These are phyloP conservation scores for Cryphonectria carpinicola DNA, from an alignment of 2,329 filamentous ascomycete genomes.

Conservation along the genomic window DNA sequence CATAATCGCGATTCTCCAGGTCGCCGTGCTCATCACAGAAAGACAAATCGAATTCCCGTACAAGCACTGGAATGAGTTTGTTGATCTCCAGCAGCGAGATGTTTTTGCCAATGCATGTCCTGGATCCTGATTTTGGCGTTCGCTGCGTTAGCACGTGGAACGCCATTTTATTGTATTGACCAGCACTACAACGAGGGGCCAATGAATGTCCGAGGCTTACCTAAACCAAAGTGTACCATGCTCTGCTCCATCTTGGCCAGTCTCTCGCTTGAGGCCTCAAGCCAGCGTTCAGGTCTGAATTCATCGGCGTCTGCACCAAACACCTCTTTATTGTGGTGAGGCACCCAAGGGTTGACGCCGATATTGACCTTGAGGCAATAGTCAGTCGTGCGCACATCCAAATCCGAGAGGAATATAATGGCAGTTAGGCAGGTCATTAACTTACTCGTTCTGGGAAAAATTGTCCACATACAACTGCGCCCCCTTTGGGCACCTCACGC, in stretches of 20 bases:
- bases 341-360: conserved; percentile 40
- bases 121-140: background rate
- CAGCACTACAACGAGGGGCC: background rate
- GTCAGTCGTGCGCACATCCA: background rate
- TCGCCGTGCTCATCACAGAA: background rate
- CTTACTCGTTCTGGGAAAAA: conserved; percentile 44
- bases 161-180: background rate
- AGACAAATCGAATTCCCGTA: background rate
- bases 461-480: conserved; percentile 36
- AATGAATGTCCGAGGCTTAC: background rate
- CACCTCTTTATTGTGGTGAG: conserved; percentile 38
- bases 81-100: background rate
- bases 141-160: no score
- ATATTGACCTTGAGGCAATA: conserved; percentile 32
- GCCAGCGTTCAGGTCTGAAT: conserved; percentile 31
- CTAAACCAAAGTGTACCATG: background rate
- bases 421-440: background rate
- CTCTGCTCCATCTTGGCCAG: background rate
- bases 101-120: background rate
- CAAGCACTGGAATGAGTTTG: background rate
- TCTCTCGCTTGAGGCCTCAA: background rate
- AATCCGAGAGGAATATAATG: background rate
- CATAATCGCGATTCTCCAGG: background rate
- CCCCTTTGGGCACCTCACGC: conserved; percentile 34
- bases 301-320: conserved; percentile 43